Conservation (phyloP, 352 stramenopile species). For the Globisporangium radiosum region DNA sequence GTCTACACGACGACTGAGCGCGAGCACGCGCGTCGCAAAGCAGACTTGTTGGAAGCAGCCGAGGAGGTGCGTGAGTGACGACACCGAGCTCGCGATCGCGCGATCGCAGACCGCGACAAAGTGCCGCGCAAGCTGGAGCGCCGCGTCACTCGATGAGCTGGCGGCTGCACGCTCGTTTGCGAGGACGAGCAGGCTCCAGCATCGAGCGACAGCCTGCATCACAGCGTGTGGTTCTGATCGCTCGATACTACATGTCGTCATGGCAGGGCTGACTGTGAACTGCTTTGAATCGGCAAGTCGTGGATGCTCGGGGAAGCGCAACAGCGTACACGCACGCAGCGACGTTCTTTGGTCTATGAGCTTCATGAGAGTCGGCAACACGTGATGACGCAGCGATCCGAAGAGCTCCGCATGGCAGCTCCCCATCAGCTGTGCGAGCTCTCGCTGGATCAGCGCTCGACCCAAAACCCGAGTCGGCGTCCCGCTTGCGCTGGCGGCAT, state of each 20-base stretch:
- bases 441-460: slow-evolving; percentile 4
- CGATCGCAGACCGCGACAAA: slow-evolving; percentile 19
- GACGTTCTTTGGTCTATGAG: not conserved
- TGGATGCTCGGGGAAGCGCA: not conserved
- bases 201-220: slow-evolving; percentile 28
- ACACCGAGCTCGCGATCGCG: slow-evolving; percentile 16
- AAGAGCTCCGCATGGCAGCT: slow-evolving; percentile 5
- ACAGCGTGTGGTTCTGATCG: slow-evolving; percentile 13
- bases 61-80: slow-evolving; percentile 17
- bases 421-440: slow-evolving; percentile 7
- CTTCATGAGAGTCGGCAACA: slow-evolving; percentile 7
- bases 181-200: slow-evolving; percentile 19
- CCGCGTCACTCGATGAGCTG: not conserved
- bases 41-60: slow-evolving; percentile 33
- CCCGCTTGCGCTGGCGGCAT: not conserved
- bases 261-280: not conserved
- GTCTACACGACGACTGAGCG: slow-evolving; percentile 11
- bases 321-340: not conserved
- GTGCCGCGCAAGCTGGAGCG: slow-evolving; percentile 22
- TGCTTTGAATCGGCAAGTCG: not conserved
- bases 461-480: not conserved
- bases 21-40: slow-evolving; percentile 13
- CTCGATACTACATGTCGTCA: not conserved
- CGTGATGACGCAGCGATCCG: not conserved
- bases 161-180: not conserved